A percentile compares a stretch with the other conserved stretches of the same genome.
phyloP scores from a whole-genome alignment of 2,329 filamentous ascomycete genomes.

The Cladosporium sp. region DNA sequence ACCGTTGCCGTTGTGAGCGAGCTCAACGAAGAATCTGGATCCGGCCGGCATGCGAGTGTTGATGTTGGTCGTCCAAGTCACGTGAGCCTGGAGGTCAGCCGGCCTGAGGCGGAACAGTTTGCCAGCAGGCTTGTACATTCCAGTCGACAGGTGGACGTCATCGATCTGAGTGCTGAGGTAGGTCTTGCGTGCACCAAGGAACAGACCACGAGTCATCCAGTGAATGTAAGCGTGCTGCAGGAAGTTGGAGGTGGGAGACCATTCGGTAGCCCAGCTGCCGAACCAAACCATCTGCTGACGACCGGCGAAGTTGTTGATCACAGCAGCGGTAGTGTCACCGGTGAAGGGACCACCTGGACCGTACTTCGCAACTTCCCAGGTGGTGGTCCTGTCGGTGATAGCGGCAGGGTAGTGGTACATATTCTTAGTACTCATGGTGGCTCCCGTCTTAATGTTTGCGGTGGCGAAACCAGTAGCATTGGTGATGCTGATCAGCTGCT shows the following conservation, averaged over 20 bases:
- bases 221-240: slow-evolving; percentile 58
- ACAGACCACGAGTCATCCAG: slow-evolving; percentile 55
- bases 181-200: slow-evolving; percentile 49
- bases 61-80: slow-evolving; percentile 38
- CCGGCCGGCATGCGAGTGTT: slow-evolving; percentile 46
- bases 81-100: slow-evolving; percentile 42
- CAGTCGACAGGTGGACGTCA: slow-evolving; percentile 52
- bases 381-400: slow-evolving; percentile 48
- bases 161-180: slow-evolving; percentile 56
- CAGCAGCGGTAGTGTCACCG: slow-evolving; percentile 46
- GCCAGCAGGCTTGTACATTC: slow-evolving; percentile 37
- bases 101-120: slow-evolving; percentile 45
- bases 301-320: slow-evolving; percentile 54
- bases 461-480: slow-evolving; percentile 49
- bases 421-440: slow-evolving; percentile 43
- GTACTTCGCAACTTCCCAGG: slow-evolving; percentile 51
- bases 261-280: slow-evolving; percentile 47
- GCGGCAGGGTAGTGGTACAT: slow-evolving; percentile 55
- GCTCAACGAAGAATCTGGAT: slow-evolving; percentile 48
- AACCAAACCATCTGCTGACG: slow-evolving; percentile 60
- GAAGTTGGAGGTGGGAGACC: slow-evolving; percentile 51
- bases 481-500: slow-evolving; percentile 50
- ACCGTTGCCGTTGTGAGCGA: slow-evolving; percentile 52
- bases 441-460: slow-evolving; percentile 47
- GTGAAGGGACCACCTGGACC: slow-evolving; percentile 35